Conservation (phyloP, 2,329 filamentous ascomycete species). For the Fusarium phyllophilum region DNA sequence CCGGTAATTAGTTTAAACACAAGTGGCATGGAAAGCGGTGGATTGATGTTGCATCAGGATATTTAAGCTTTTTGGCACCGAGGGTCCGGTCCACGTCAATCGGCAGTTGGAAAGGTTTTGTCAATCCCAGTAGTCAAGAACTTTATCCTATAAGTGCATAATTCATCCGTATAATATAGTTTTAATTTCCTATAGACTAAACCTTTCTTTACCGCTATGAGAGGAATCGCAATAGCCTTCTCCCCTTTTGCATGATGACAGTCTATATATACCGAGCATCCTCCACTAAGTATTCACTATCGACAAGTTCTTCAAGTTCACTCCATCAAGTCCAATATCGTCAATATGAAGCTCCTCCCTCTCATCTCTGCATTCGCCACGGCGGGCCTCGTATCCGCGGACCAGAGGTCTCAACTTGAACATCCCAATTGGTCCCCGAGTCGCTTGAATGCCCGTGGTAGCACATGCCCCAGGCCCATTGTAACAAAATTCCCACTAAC, state of each 20-base stretch:
- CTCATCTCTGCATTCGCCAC: rapidly evolving
- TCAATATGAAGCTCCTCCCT: background rate
- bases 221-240: rapidly evolving
- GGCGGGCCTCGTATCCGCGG: background rate
- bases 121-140: background rate
- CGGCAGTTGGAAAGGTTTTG: background rate
- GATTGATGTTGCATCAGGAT: rapidly evolving
- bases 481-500: background rate
- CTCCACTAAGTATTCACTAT: no score
- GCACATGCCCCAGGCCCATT: background rate
- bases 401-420: background rate
- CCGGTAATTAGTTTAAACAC: rapidly evolving
- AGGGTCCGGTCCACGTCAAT: background rate
- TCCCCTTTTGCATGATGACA: rapidly evolving
- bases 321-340: no score
- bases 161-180: background rate
- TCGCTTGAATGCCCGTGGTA: background rate
- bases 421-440: background rate
- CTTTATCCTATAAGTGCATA: background rate
- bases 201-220: background rate
- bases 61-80: background rate
- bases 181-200: background rate
- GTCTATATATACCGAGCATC: background rate
- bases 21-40: rapidly evolving
- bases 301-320: no score